A percentile compares a stretch with the other conserved stretches of the same genome.
phyloP scores from a whole-genome alignment of 2,329 filamentous ascomycete genomes.

The Nothophoma quercina region DNA sequence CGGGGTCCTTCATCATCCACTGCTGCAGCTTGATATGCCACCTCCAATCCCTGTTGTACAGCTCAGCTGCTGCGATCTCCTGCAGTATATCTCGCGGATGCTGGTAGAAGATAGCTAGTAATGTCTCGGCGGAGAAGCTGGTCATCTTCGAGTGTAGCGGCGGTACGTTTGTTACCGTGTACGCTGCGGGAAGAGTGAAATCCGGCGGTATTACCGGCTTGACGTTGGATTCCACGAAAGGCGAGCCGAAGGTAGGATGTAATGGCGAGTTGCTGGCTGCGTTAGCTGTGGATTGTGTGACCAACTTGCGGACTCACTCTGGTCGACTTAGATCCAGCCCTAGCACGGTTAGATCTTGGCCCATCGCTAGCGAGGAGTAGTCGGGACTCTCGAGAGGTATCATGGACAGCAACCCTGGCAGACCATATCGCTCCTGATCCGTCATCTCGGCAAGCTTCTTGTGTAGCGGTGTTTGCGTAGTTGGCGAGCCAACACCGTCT shows the following conservation, averaged over 20 bases:
- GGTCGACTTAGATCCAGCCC: conserved; percentile 70
- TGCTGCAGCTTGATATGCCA: conserved; percentile 63
- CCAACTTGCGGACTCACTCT: conserved; percentile 56
- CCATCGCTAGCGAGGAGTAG: conserved; percentile 61
- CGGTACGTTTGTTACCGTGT: conserved; percentile 72
- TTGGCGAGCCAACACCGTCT: conserved; percentile 40
- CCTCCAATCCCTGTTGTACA: conserved; percentile 62
- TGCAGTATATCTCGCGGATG: conserved; percentile 71
- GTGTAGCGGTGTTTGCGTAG: conserved; percentile 46
- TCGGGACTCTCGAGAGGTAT: conserved; percentile 63
- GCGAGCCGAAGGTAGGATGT: conserved; percentile 69
- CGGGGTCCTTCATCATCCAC: conserved; percentile 64
- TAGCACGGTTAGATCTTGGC: conserved; percentile 69
- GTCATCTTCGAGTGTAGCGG: conserved; percentile 65
- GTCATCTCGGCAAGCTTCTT: conserved; percentile 65
- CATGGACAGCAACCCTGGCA: conserved; percentile 66
- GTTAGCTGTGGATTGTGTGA: conserved; percentile 25
- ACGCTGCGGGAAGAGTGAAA: conserved; percentile 68
- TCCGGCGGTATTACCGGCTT: conserved; percentile 67
- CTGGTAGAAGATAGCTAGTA: conserved; percentile 75
- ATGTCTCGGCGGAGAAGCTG: conserved; percentile 68
- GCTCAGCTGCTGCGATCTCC: conserved; percentile 69
- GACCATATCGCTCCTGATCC: conserved; percentile 66
- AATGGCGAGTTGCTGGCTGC: conserved; percentile 58
- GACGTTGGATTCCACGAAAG: conserved; percentile 66